phyloP scores from a whole-genome alignment of 805 yeast species.

The Cyberlindnera sargentensis region DNA sequence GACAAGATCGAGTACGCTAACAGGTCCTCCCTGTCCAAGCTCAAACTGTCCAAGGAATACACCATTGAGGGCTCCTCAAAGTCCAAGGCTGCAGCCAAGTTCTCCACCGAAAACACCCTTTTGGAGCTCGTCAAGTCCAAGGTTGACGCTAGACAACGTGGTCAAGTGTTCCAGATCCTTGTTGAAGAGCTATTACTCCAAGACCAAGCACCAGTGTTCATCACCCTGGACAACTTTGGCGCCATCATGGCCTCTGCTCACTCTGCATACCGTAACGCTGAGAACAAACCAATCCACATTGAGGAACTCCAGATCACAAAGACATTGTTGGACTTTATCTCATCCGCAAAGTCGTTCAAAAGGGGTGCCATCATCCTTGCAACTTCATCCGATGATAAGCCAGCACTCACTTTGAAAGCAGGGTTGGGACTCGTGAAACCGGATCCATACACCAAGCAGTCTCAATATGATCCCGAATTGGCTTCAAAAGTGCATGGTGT shows the following conservation, averaged over 20 bases:
- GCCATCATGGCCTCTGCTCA: slow-evolving; percentile 46
- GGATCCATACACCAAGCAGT: slow-evolving; percentile 47
- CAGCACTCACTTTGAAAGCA: slow-evolving; percentile 49
- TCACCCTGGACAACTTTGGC: slow-evolving; percentile 72
- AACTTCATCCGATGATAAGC: slow-evolving; percentile 47
- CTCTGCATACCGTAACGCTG: slow-evolving; percentile 53
- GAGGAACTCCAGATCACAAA: slow-evolving; percentile 58
- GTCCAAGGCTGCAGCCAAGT: slow-evolving; percentile 24
- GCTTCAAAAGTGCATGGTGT: slow-evolving; percentile 39
- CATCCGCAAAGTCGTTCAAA: slow-evolving; percentile 45
- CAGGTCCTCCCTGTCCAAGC: slow-evolving; percentile 27
- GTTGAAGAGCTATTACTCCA: slow-evolving; percentile 51
- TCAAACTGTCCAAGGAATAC: slow-evolving; percentile 29
- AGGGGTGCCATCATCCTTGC: slow-evolving; percentile 64
- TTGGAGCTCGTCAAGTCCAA: slow-evolving; percentile 37
- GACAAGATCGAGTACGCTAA: slow-evolving; percentile 45
- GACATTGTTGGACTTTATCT: slow-evolving; percentile 43
- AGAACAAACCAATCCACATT: slow-evolving; percentile 50
- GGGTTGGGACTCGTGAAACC: slow-evolving; percentile 47
- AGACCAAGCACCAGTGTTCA: slow-evolving; percentile 44
- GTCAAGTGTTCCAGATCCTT: slow-evolving; percentile 44
- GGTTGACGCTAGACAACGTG: slow-evolving; percentile 32
- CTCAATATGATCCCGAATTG: slow-evolving; percentile 47
- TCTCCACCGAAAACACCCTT: slow-evolving; percentile 28
- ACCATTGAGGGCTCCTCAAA: slow-evolving; percentile 27